Percentiles rank a stretch among this genome's conserved stretches.
phyloP scores from a whole-genome alignment of 225 moss, liverwort and hornwort species.

The Bryoerythrophyllum caledonicum region DNA sequence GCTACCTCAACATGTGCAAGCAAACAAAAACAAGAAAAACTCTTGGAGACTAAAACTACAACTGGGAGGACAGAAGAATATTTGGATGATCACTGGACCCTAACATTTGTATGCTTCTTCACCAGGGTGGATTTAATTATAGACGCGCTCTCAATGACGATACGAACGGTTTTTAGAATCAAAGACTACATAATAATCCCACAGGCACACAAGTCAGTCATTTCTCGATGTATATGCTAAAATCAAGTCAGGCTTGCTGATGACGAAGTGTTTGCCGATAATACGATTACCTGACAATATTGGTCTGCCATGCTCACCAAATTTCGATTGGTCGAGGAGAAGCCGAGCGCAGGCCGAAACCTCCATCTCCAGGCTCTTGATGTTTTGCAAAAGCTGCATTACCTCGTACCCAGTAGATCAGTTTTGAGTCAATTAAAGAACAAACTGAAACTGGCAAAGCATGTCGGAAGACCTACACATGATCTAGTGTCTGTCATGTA shows the following conservation, averaged over 20 bases:
- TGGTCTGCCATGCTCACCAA: constrained; percentile 3
- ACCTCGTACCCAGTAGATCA: constrained; percentile 1
- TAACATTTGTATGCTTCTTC: background rate
- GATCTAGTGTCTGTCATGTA: background rate
- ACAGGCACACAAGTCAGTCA: background rate
- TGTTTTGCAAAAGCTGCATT: constrained; percentile 48
- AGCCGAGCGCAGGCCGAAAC: constrained; percentile 42
- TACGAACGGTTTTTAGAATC: background rate
- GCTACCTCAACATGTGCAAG: background rate
- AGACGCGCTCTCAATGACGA: background rate
- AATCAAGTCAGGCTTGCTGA: background rate
- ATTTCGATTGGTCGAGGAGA: constrained; percentile 25
- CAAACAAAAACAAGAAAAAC: background rate
- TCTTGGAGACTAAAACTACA: too few species aligned
- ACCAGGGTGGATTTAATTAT: background rate
- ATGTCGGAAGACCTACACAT: background rate
- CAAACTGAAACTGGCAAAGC: background rate
- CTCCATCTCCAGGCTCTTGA: constrained; percentile 43
- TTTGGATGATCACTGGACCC: background rate
- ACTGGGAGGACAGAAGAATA: background rate
- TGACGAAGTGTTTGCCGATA: background rate
- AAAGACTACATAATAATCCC: background rate
- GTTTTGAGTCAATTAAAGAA: background rate
- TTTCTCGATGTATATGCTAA: background rate
- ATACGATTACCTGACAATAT: constrained; percentile 22